These are phyloP conservation scores for Bolboschoenoplectus hybrid DNA, from an alignment of 202 grass and related monocot species.

Conservation along the genomic window DNA sequence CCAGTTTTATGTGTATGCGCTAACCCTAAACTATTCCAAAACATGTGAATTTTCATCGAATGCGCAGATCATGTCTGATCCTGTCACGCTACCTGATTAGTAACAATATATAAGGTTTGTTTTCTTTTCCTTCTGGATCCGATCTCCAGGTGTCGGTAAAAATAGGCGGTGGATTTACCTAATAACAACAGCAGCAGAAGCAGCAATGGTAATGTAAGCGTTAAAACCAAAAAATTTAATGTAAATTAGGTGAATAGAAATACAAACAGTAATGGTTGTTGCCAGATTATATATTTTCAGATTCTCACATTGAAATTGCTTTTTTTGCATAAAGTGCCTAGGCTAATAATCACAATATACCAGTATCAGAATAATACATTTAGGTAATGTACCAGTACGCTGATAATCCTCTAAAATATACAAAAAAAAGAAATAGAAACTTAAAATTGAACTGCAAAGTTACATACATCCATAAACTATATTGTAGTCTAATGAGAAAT, in stretches of 20 bases:
- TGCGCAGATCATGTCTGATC: not conserved
- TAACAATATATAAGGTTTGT: not conserved
- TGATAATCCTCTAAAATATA: not conserved
- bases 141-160: not conserved
- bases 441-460: not conserved
- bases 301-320: not conserved
- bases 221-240: not conserved
- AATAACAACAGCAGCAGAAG: not conserved
- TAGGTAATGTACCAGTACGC: not conserved
- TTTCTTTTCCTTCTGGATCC: constrained; percentile 3
- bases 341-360: not conserved
- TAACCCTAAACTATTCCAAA: not conserved
- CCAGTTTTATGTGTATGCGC: not conserved
- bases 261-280: not conserved
- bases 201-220: not conserved
- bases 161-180: not conserved
- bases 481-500: not conserved
- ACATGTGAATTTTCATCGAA: not conserved
- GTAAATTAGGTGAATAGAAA: not conserved
- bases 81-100: not conserved
- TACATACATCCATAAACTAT: not conserved
- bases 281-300: not conserved
- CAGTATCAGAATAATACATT: constrained; percentile 4
- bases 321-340: not conserved
- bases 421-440: not conserved